Conservation (phyloP, 129 eudicot genomes). For the Heracleum sosnowskyi region DNA sequence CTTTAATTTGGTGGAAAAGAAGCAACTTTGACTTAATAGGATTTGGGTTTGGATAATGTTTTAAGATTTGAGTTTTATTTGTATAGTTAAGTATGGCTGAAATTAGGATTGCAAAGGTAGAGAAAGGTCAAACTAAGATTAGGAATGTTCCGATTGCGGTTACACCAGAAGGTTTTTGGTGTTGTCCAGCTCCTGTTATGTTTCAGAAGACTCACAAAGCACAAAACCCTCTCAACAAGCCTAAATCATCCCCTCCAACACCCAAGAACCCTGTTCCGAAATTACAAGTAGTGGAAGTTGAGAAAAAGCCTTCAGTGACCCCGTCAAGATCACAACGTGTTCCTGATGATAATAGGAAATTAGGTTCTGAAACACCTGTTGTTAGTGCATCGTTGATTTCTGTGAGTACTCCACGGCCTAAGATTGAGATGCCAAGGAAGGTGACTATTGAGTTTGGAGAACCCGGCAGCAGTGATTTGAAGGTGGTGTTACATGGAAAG, state of each 20-base stretch:
- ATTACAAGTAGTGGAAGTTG: slow-evolving; percentile 41
- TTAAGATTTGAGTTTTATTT: slow-evolving; percentile 1
- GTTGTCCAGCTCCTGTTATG: slow-evolving; percentile 94
- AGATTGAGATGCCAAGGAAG: slow-evolving; percentile 68
- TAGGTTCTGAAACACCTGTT: slow-evolving; percentile 32
- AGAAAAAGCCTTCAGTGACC: slow-evolving; percentile 34
- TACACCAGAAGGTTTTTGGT: slow-evolving; percentile 98
- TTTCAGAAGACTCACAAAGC: slow-evolving; percentile 70
- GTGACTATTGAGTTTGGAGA: slow-evolving; percentile 92
- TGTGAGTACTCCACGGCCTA: slow-evolving; percentile 36
- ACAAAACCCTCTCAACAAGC: slow-evolving; percentile 53
- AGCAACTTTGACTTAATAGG: not conserved
- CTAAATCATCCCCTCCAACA: slow-evolving; percentile 42
- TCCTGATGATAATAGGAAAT: slow-evolving; percentile 38
- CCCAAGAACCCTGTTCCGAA: slow-evolving; percentile 33
- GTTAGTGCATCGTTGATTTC: slow-evolving; percentile 32
- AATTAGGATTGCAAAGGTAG: slow-evolving; percentile 53
- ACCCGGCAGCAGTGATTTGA: slow-evolving; percentile 82
- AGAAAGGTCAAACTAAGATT: slow-evolving; percentile 73
- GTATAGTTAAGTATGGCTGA: slow-evolving; percentile 53
- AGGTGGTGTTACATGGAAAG: slow-evolving; percentile 64
- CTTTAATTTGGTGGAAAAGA: no score
- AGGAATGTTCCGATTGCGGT: slow-evolving; percentile 95
- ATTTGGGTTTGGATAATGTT: not conserved
- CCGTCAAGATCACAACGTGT: slow-evolving; percentile 30